A percentile compares a stretch with the other conserved stretches of the same genome.
Evolutionary conservation across 106 monocot genomes (phyloP).

Genomic region (Acorus gramineus): DNA sequence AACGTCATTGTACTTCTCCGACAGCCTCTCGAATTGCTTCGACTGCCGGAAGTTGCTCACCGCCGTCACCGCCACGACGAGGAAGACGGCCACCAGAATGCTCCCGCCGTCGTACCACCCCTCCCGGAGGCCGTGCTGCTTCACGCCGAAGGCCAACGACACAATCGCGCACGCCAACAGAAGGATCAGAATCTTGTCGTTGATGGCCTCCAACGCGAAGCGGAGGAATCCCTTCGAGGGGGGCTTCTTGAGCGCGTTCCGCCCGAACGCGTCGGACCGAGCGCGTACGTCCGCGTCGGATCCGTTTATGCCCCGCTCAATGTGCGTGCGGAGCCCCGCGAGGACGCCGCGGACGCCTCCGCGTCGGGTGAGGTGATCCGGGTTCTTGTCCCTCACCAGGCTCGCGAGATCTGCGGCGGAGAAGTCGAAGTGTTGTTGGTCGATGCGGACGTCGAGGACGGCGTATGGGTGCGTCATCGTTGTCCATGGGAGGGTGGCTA

Average conservation of each 20-base stretch:
- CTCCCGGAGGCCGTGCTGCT: conserved; percentile 43
- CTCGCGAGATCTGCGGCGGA: not conserved
- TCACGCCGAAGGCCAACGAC: conserved; percentile 46
- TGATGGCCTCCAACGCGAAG: conserved; percentile 32
- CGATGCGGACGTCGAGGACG: conserved; percentile 8
- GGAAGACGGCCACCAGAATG: conserved; percentile 43
- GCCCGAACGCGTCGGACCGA: conserved; percentile 28
- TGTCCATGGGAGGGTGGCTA: not conserved
- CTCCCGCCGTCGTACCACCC: conserved; percentile 69
- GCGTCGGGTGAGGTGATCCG: conserved; percentile 5
- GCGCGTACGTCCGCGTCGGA: conserved; percentile 9
- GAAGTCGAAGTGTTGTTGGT: not conserved
- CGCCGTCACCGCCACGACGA: conserved; percentile 39
- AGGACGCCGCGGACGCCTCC: conserved; percentile 25
- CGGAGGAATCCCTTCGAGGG: conserved; percentile 26
- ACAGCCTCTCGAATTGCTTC: conserved; percentile 26
- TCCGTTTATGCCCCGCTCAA: conserved; percentile 13
- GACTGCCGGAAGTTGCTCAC: conserved; percentile 40
- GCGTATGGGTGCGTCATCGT: conserved; percentile 1
- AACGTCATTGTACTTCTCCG: conserved; percentile 19
- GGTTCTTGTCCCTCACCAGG: conserved; percentile 19
- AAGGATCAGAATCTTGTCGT: conserved; percentile 34
- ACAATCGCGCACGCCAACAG: conserved; percentile 32
- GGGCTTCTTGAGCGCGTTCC: conserved; percentile 27
- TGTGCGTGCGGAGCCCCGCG: conserved; percentile 4